Percentiles rank a stretch among this genome's conserved stretches.
phyloP scores from a whole-genome alignment of 2,329 filamentous ascomycete genomes.

The Lecanicillium sp. region DNA sequence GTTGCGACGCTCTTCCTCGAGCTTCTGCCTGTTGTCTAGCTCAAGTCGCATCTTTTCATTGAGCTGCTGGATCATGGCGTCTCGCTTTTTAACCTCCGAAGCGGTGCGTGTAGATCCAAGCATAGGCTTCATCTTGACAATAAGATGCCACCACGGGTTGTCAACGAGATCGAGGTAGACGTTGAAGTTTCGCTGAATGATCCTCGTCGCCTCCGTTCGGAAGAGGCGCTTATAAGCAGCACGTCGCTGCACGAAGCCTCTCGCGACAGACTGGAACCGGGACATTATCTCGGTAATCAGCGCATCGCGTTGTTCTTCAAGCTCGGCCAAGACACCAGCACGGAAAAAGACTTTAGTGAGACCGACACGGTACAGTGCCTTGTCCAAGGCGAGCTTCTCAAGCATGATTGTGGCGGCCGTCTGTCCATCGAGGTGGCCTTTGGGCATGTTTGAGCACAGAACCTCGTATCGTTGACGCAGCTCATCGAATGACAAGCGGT shows the following conservation, averaged over 20 bases:
- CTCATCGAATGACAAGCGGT: slow-evolving; percentile 83
- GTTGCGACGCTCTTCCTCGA: slow-evolving; percentile 87
- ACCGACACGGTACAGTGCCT: slow-evolving; percentile 82
- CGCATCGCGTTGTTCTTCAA: slow-evolving; percentile 91
- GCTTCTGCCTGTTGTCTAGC: slow-evolving; percentile 62
- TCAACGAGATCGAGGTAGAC: slow-evolving; percentile 84
- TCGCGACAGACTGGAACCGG: slow-evolving; percentile 83
- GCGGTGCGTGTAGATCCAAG: slow-evolving; percentile 87
- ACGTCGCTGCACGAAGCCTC: slow-evolving; percentile 83
- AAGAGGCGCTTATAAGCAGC: slow-evolving; percentile 91
- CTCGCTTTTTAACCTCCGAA: slow-evolving; percentile 87
- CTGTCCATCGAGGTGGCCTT: slow-evolving; percentile 86
- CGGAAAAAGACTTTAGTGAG: slow-evolving; percentile 98
- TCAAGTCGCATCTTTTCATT: slow-evolving; percentile 79
- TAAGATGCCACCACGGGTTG: slow-evolving; percentile 96
- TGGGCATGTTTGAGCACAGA: slow-evolving; percentile 80
- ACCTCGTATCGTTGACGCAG: slow-evolving; percentile 96
- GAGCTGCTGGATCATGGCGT: slow-evolving; percentile 85
- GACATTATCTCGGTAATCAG: slow-evolving; percentile 93
- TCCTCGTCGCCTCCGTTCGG: slow-evolving; percentile 85
- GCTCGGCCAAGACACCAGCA: slow-evolving; percentile 87
- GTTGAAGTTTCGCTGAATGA: slow-evolving; percentile 91
- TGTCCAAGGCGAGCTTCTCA: slow-evolving; percentile 80
- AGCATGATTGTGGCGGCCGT: slow-evolving; percentile 79
- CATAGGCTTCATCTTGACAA: slow-evolving; percentile 90